Conservation (phyloP, 2,329 filamentous ascomycete genomes). For the Cercospora sp. region DNA sequence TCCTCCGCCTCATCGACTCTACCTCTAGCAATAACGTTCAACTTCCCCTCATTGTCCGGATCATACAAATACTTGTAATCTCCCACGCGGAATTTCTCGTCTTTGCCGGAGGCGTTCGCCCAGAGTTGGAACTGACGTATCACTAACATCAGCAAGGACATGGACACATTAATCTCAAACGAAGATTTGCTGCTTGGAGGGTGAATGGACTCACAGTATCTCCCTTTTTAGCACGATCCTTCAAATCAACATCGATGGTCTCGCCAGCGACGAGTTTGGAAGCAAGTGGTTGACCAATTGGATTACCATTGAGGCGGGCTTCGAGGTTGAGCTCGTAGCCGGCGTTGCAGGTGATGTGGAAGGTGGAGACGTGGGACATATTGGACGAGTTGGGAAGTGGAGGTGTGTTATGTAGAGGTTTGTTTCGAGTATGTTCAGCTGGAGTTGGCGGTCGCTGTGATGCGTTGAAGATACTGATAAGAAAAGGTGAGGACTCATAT, state of each 20-base stretch:
- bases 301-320: not conserved
- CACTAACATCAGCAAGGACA: no score
- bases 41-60: not conserved
- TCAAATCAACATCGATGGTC: not conserved
- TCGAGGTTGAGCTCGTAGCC: constrained; percentile 4
- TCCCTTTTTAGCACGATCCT: not conserved
- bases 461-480: not conserved
- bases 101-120: not conserved
- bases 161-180: no score
- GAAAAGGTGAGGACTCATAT: not conserved
- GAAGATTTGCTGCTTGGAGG: no score
- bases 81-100: not conserved
- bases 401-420: not conserved
- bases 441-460: not conserved
- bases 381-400: not conserved
- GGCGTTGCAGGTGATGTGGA: constrained; percentile 2
- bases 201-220: not conserved
- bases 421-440: not conserved
- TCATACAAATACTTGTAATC: constrained; percentile 3
- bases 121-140: constrained; percentile 6
- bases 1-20: not conserved
- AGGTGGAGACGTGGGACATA: not conserved
- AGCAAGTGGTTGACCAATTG: not conserved
- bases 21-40: not conserved
- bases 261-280: not conserved